phyloP scores from a whole-genome alignment of 176 grass and related monocot genomes.

The Oryza nivara region DNA sequence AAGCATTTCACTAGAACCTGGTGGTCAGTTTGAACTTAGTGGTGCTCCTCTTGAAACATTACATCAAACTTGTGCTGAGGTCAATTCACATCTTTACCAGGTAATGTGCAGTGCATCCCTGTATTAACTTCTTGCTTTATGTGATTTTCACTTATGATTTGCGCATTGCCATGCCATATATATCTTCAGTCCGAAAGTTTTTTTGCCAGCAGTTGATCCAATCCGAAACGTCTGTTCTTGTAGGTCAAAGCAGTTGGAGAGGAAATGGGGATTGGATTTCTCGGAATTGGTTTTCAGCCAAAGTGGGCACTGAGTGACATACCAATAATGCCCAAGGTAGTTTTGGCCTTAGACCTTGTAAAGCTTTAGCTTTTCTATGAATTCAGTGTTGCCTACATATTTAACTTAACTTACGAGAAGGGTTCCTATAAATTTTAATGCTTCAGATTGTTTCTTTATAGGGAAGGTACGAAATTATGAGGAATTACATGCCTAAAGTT shows the following conservation, averaged over 20 bases:
- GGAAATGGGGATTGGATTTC: conserved; percentile 96
- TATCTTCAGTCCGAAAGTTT: not conserved
- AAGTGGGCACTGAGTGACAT: conserved; percentile 81
- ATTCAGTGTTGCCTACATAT: not conserved
- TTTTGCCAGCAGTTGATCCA: conserved; percentile 7
- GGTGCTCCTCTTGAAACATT: conserved; percentile 92
- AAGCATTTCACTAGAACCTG: conserved; percentile 94
- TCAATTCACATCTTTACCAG: conserved; percentile 99
- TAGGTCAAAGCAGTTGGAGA: conserved; percentile 96
- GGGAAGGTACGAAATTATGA: conserved; percentile 96
- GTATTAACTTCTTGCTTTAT: not conserved
- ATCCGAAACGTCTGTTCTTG: conserved; percentile 21
- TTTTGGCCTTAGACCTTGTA: conserved; percentile 18
- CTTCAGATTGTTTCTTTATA: conserved; percentile 37
- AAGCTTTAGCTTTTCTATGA: conserved; percentile 12
- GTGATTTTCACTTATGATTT: conserved; percentile 17
- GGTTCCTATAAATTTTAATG: conserved; percentile 27
- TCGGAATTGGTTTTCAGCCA: conserved; percentile 95
- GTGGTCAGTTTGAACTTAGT: conserved; percentile 98
- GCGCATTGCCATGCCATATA: not conserved
- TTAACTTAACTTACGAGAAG: not conserved
- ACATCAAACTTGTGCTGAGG: conserved; percentile 97
- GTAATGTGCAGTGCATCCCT: conserved; percentile 37
- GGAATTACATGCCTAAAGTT: conserved; percentile 99
- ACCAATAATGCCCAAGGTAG: conserved; percentile 97